phyloP scores from a whole-genome alignment of 1,139 yeast genomes.

The Trichomonascaceae sp. region DNA sequence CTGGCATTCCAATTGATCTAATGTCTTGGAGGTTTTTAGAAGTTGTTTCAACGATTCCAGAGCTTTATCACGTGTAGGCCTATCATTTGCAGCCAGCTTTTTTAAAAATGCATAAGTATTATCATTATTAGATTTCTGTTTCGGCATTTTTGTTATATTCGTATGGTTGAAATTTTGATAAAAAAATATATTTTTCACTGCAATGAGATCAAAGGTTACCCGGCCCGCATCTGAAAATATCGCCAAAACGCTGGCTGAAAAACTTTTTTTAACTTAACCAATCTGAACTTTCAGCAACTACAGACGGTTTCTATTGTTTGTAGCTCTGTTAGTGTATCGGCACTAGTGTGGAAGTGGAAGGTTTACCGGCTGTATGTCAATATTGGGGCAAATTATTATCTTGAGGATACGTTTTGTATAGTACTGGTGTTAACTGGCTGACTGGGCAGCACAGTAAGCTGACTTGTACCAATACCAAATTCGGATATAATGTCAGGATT shows the following conservation, averaged over 20 bases:
- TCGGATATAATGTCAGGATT: neutral
- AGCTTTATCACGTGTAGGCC: constrained; percentile 70
- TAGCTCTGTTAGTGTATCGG: constrained; percentile 19
- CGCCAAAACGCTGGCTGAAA: neutral
- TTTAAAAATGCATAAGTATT: constrained; percentile 51
- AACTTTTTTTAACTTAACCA: constrained; percentile 13
- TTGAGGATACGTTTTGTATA: neutral
- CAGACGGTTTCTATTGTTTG: constrained; percentile 19
- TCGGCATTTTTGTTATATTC: constrained; percentile 1
- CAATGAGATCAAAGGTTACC: neutral
- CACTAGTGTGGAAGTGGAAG: constrained; percentile 30
- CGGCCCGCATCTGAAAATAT: neutral
- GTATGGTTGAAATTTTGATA: neutral
- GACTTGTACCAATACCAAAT: constrained; percentile 1
- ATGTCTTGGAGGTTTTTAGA: constrained; percentile 39
- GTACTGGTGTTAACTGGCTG: neutral
- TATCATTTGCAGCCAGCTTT: constrained; percentile 77
- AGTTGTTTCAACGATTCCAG: constrained; percentile 59
- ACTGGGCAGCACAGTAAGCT: neutral
- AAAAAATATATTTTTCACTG: constrained; percentile 3
- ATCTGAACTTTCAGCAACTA: constrained; percentile 20
- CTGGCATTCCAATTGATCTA: constrained; percentile 54
- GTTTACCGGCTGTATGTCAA: constrained; percentile 8
- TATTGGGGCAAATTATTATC: neutral
- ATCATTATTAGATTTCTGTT: neutral